These are phyloP conservation scores for Sporobolomyces phaffii DNA, from an alignment of 768 basidiomycete species.

Conservation along the genomic window DNA sequence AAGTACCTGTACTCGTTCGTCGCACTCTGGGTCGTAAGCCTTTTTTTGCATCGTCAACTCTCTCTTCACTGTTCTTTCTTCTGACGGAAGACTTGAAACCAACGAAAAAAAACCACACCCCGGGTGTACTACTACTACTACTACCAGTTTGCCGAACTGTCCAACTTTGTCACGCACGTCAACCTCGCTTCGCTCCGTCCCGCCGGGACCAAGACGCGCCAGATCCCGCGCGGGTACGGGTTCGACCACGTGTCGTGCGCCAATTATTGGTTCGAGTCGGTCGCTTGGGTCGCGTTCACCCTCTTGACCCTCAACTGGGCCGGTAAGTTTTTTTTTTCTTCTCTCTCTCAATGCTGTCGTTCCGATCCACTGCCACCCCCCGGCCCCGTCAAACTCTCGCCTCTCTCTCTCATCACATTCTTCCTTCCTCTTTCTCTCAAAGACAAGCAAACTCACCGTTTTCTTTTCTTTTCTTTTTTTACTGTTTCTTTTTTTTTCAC, in stretches of 20 bases:
- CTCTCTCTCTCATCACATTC: constrained; percentile 46
- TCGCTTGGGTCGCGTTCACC: constrained; percentile 67
- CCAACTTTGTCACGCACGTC: constrained; percentile 76
- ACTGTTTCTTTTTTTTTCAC: no score
- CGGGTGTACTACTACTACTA: not conserved
- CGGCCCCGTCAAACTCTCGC: no score
- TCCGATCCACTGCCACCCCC: no score
- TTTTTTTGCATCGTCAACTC: no score
- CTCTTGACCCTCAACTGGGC: constrained; percentile 71
- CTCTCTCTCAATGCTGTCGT: no score
- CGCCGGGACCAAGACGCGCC: constrained; percentile 62
- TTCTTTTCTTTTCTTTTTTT: no score
- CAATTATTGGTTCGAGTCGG: constrained; percentile 86
- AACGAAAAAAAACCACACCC: no score
- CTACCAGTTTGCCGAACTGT: constrained; percentile 69
- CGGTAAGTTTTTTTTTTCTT: constrained; percentile 53
- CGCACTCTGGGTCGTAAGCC: constrained; percentile 70
- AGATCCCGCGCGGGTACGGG: constrained; percentile 87
- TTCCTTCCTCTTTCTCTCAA: not conserved
- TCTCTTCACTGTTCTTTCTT: not conserved
- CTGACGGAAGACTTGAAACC: not conserved
- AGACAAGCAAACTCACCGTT: no score
- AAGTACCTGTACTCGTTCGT: constrained; percentile 63
- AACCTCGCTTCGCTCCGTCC: constrained; percentile 79
- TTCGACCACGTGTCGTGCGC: constrained; percentile 81